These are phyloP conservation scores for Westerdykella aurantiaca DNA, from an alignment of 2,329 filamentous ascomycete species.

Conservation along the genomic window DNA sequence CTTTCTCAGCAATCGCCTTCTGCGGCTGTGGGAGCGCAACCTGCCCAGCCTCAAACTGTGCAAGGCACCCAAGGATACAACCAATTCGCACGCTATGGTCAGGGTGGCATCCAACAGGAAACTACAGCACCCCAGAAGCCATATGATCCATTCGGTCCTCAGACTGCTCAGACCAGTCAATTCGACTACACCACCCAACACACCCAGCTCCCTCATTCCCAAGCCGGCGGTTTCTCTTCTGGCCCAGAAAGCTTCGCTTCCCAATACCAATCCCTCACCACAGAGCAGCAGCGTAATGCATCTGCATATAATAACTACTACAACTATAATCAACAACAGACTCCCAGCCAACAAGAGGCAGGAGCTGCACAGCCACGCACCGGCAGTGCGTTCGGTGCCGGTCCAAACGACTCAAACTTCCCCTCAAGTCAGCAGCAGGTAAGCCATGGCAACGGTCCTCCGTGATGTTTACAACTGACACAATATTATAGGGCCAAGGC, in stretches of 20 bases:
- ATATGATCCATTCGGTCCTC: constrained; percentile 81
- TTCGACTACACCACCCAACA: constrained; percentile 48
- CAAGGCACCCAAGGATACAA: constrained; percentile 47
- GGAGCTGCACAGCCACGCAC: constrained; percentile 67
- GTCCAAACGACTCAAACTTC: constrained; percentile 55
- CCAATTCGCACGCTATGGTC: constrained; percentile 66
- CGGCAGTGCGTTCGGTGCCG: constrained; percentile 66
- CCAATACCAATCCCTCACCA: constrained; percentile 62
- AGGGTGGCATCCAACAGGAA: constrained; percentile 55
- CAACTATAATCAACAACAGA: constrained; percentile 47
- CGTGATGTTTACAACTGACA: constrained; percentile 9
- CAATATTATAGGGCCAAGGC: constrained; percentile 49
- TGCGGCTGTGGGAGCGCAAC: constrained; percentile 49
- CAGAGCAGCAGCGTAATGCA: constrained; percentile 58
- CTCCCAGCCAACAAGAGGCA: constrained; percentile 62
- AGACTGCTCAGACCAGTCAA: constrained; percentile 50
- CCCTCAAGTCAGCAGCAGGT: constrained; percentile 57
- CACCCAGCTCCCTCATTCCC: constrained; percentile 52
- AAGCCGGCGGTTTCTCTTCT: constrained; percentile 64
- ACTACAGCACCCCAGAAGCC: constrained; percentile 66
- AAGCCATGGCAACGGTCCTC: constrained; percentile 15
- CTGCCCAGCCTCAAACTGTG: constrained; percentile 47
- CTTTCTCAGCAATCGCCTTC: constrained; percentile 41
- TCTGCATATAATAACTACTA: constrained; percentile 66
- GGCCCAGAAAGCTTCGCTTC: constrained; percentile 74